A percentile compares a stretch with the other conserved stretches of the same genome.
Evolutionary conservation across 192 early-diverging fungal genomes (phyloP).

Genomic region (Coemansia sp.): DNA sequence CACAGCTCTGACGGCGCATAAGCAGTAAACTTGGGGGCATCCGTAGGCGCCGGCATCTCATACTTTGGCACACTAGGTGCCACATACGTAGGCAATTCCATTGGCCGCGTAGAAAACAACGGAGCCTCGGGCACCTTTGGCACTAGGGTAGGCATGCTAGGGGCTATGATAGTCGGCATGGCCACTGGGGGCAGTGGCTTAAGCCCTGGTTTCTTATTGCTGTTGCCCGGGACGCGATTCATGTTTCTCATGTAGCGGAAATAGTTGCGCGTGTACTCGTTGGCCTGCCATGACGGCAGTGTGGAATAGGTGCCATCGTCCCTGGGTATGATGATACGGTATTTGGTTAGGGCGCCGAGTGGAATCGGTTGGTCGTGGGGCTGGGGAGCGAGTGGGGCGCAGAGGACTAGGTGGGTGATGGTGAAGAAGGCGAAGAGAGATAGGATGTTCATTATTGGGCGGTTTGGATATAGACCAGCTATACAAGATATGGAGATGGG

Average conservation of each 20-base stretch:
- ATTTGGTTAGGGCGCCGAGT: neutral
- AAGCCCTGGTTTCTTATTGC: neutral
- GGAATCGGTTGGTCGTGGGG: neutral
- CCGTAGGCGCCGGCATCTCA: neutral
- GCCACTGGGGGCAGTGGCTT: neutral
- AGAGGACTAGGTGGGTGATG: neutral
- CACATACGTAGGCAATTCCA: neutral
- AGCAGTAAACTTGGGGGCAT: neutral
- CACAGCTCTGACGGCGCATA: constrained; percentile 2
- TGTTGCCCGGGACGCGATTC: neutral
- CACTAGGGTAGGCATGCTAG: neutral
- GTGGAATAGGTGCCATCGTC: neutral
- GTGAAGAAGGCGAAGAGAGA: neutral
- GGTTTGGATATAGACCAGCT: constrained; percentile 35
- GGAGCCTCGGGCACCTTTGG: neutral
- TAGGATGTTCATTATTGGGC: neutral
- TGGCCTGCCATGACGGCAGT: neutral
- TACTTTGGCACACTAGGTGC: neutral
- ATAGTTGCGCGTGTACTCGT: neutral
- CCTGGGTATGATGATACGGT: neutral
- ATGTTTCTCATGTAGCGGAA: neutral
- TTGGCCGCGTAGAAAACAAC: neutral
- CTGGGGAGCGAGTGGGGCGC: neutral
- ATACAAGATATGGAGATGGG: constrained; percentile 2
- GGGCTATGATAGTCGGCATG: neutral